A percentile compares a stretch with the other conserved stretches of the same genome.
phyloP scores from a whole-genome alignment of 2,329 filamentous ascomycete species.

The Pyricularia sp. region DNA sequence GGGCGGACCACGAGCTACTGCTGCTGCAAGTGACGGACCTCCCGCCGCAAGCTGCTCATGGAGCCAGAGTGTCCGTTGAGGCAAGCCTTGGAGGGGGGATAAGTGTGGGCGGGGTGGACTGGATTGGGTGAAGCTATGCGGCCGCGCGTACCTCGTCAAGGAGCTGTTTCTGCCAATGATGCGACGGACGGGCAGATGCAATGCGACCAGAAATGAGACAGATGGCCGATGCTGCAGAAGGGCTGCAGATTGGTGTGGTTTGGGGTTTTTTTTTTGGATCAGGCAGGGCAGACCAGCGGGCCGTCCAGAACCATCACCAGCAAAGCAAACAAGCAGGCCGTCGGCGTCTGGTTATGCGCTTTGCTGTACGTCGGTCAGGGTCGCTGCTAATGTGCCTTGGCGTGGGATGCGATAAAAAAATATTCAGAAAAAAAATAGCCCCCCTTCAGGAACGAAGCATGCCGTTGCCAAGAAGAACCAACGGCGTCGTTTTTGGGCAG shows the following conservation, averaged over 20 bases:
- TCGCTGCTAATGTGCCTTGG: neutral
- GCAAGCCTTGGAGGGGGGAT: neutral
- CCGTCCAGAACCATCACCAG: neutral
- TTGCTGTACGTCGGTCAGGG: neutral
- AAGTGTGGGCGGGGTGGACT: neutral
- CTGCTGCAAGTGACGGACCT: neutral
- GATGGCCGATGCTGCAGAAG: neutral
- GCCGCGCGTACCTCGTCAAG: neutral
- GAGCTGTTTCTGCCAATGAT: neutral
- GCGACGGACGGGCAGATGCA: neutral
- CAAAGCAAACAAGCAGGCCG: neutral
- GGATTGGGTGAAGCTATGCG: neutral
- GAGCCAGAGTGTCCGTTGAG: neutral
- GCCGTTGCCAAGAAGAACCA: neutral
- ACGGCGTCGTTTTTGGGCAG: neutral
- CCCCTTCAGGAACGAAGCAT: neutral
- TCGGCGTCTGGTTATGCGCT: neutral
- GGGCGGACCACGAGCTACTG: neutral
- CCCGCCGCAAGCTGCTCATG: neutral
- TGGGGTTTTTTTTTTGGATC: neutral
- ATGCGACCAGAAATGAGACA: neutral
- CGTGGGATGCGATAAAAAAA: neutral
- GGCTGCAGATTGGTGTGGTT: neutral
- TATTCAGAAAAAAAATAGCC: neutral
- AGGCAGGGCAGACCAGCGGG: neutral